Base-by-base conservation (phyloP, 2,329 filamentous ascomycete genomes). In the Neonectria ditissima region DNA sequence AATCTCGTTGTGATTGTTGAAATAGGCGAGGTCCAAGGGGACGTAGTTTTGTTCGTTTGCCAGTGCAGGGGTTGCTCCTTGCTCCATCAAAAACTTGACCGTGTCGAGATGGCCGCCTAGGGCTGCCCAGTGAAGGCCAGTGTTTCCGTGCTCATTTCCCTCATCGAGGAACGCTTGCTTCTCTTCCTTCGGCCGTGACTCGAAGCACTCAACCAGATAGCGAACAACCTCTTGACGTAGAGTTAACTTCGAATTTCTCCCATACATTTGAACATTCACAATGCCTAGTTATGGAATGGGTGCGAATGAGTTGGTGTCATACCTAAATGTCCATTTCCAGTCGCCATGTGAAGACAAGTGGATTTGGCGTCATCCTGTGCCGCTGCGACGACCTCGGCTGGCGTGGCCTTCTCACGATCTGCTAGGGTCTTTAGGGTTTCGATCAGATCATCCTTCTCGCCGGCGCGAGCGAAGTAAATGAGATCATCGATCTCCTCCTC, bases 401-500 rank as follows among this genome's bases (percentile, higher is more conserved):
- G 77, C 0, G 87, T 78, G 53, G 83, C 84, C 62, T 81, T 84
- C 76, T 93, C 88, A 61, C 90, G 86, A 68, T 85, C 80, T 30
- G 88, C 84, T 20, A 97, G 79, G 26, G 83, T 81, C 13, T 85
- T 79, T 55, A 97, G 83, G 9, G 82, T 76, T 34, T 82, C 79
- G 1, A 85, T 81, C 51, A 98, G 83, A 26, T 95, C 92, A 18
- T 84, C 80, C 61, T 89, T 82, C 67, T 97, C 94, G 68, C 93
- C 93, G 0, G 87, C 86, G 39, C 95, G 92, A 2, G 94, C 87
- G 70, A 93, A 89, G 82, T 97, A 97, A 70, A 98, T 87, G 69
- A 98, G 86, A 80, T 98, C 95, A 77, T 97, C 94, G 73, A 97
- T 91, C 78, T 94, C 88, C 56, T 97, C 94, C 76, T 92, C 89